Evolutionary conservation across 176 grass and related monocot species (phyloP), one percentile per base, ranked within the genome.

Genomic region (Phyllostachys edulis): DNA sequence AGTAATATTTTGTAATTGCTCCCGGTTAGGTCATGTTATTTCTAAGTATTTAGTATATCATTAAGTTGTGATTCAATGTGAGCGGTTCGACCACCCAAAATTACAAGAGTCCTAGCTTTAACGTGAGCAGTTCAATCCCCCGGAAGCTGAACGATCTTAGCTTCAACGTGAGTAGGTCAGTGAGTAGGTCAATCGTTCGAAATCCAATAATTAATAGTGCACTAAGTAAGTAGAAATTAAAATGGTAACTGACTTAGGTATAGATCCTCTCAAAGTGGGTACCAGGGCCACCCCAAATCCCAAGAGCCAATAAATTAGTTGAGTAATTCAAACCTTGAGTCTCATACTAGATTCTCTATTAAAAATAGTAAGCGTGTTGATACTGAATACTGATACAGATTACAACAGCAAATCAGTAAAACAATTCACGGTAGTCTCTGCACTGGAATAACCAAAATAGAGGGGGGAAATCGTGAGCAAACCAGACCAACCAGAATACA

Each of bases 371-470:
- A 79, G 4, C 26, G 24, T 79, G 18, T 15, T 17, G 29, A 54
- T 50, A 34, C 34, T 75, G 76, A 45, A 85, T 70, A 80, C 42
- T 67, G 46, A 66, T 55, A 42, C 60, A 83, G 11, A 68, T 55
- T 72, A 84, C 69, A 75, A 11, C 36, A 64, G 17, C 37, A 63
- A n/a, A 77, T 23, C 29, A 57, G 71, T 66, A 44, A 44, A 68
- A 68, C 34, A 61, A 60, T 49, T 40, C 27, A 70, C 8, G n/a
- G 50, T 36, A 42, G 60, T 34, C 62, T 73, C 4, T 29, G 29
- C 62, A n/a, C 18, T 55, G 37, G n/a, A 86, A 73, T 57, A 6
- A 34, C 40, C 65, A 68, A 49, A 67, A 83, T 5, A 74, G 16
- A 72, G 17, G 61, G n/a, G 11, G 2, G 2, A 82, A 50, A 24